Conservation (phyloP, 257 asterid genomes). For the Solanum dulcamara region DNA sequence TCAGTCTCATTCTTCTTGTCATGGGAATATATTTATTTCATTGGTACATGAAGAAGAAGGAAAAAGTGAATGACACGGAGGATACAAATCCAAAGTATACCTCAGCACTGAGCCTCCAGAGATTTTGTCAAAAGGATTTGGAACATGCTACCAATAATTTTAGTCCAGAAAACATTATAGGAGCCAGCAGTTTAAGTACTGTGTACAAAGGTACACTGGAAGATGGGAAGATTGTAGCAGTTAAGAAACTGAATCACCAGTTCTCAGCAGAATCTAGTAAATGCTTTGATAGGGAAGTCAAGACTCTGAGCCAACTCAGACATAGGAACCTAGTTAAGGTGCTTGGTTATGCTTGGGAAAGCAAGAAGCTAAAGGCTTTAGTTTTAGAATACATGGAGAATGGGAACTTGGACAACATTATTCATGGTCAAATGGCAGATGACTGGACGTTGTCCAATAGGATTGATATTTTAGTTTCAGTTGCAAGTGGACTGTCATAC, state of each 20-base stretch:
- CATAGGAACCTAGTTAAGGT: slow-evolving; percentile 73
- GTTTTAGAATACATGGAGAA: slow-evolving; percentile 75
- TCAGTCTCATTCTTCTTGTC: slow-evolving; percentile 20
- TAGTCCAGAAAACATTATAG: slow-evolving; percentile 49
- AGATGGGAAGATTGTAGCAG: slow-evolving; percentile 43
- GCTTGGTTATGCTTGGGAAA: slow-evolving; percentile 80
- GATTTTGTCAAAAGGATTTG: slow-evolving; percentile 41
- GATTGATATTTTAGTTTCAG: slow-evolving; percentile 45
- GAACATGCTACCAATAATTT: slow-evolving; percentile 45
- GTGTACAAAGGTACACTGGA: slow-evolving; percentile 54
- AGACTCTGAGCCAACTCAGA: slow-evolving; percentile 43
- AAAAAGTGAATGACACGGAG: neutral
- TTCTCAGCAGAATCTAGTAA: slow-evolving; percentile 52
- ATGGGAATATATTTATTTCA: slow-evolving; percentile 4
- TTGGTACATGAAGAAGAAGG: slow-evolving; percentile 10
- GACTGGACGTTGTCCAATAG: slow-evolving; percentile 31
- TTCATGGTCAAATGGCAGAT: slow-evolving; percentile 17
- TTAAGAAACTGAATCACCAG: slow-evolving; percentile 48
- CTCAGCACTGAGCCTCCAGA: slow-evolving; percentile 27
- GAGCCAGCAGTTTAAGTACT: slow-evolving; percentile 60
- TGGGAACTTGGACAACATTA: slow-evolving; percentile 56
- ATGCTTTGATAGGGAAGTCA: slow-evolving; percentile 61
- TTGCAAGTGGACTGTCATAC: slow-evolving; percentile 51
- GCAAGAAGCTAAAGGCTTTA: slow-evolving; percentile 47
- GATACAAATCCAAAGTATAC: slow-evolving; percentile 8